Conservation (phyloP, 768 basidiomycete species). For the Suillus tomentosus region DNA sequence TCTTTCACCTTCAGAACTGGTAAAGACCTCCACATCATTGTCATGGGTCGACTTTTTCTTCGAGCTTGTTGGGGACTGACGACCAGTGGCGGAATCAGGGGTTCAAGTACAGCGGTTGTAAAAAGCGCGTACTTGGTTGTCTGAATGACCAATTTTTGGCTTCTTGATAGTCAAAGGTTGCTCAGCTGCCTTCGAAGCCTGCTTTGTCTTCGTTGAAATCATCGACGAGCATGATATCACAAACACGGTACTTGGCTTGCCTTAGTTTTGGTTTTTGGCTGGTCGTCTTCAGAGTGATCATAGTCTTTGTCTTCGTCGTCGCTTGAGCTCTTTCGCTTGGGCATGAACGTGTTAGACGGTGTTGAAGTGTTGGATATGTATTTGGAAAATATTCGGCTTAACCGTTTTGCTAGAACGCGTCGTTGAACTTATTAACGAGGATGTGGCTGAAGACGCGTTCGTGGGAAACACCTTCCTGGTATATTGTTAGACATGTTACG, state of each 20-base stretch:
- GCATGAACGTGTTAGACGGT: slow-evolving; percentile 8
- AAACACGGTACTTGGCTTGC: neutral
- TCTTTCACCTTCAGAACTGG: slow-evolving; percentile 36
- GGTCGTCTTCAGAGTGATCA: slow-evolving; percentile 6
- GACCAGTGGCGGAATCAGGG: slow-evolving; percentile 16
- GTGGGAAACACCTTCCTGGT: slow-evolving; percentile 35
- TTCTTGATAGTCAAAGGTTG: slow-evolving; percentile 37
- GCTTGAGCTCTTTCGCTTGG: slow-evolving; percentile 22
- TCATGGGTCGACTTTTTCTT: slow-evolving; percentile 3
- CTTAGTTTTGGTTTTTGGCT: neutral
- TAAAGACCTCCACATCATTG: slow-evolving; percentile 16
- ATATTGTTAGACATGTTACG: slow-evolving; percentile 26
- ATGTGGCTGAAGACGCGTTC: slow-evolving; percentile 3
- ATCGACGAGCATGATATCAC: neutral
- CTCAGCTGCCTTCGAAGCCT: slow-evolving; percentile 16
- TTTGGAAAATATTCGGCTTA: neutral
- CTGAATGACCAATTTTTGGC: slow-evolving; percentile 26
- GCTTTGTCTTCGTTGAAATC: neutral
- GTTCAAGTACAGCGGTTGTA: slow-evolving; percentile 6
- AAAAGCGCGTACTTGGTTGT: slow-evolving; percentile 9
- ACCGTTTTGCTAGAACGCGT: slow-evolving; percentile 11
- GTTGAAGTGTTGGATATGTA: neutral
- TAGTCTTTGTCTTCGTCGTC: slow-evolving; percentile 25
- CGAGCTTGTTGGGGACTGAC: slow-evolving; percentile 18
- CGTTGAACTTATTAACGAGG: slow-evolving; percentile 14